Evolutionary conservation across 345 rosid species (phyloP).

Genomic region (Melaleuca alternifolia): DNA sequence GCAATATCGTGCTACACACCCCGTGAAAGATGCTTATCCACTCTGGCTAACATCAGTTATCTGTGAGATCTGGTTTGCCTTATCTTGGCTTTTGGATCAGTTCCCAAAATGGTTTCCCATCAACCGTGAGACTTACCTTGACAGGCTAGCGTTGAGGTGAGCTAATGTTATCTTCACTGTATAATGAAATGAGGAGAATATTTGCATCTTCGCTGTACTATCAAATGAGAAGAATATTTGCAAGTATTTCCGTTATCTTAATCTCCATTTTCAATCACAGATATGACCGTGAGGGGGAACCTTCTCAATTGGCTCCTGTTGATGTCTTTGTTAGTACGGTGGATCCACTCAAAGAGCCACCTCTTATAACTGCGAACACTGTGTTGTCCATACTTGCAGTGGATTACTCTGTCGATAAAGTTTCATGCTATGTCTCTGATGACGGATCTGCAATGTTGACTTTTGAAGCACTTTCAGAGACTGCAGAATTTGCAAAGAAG

Average conservation of each 20-base stretch:
- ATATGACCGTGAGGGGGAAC: conserved; percentile 88
- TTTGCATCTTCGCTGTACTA: neutral
- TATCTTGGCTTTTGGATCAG: conserved; percentile 95
- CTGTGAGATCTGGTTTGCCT: conserved; percentile 97
- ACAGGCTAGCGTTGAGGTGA: conserved; percentile 83
- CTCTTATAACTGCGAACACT: conserved; percentile 88
- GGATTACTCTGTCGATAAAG: conserved; percentile 97
- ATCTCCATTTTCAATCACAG: conserved; percentile 13
- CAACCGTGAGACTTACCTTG: conserved; percentile 82
- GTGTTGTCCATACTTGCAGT: conserved; percentile 91
- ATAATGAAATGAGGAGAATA: neutral
- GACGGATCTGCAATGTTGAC: conserved; percentile 97
- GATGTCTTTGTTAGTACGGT: conserved; percentile 96
- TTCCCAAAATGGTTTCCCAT: conserved; percentile 87
- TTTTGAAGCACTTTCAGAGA: conserved; percentile 92
- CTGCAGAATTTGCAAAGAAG: conserved; percentile 92
- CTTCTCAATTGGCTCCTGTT: conserved; percentile 78
- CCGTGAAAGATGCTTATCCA: conserved; percentile 87
- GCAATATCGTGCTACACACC: conserved; percentile 93
- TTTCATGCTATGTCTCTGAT: conserved; percentile 93
- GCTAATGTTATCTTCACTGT: conserved; percentile 3
- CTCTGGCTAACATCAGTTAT: conserved; percentile 88
- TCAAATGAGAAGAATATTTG: neutral
- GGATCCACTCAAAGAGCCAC: conserved; percentile 97
- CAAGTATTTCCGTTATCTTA: neutral